phyloP scores from a whole-genome alignment of 2,329 filamentous ascomycete species.

The Venturia oleaginea region DNA sequence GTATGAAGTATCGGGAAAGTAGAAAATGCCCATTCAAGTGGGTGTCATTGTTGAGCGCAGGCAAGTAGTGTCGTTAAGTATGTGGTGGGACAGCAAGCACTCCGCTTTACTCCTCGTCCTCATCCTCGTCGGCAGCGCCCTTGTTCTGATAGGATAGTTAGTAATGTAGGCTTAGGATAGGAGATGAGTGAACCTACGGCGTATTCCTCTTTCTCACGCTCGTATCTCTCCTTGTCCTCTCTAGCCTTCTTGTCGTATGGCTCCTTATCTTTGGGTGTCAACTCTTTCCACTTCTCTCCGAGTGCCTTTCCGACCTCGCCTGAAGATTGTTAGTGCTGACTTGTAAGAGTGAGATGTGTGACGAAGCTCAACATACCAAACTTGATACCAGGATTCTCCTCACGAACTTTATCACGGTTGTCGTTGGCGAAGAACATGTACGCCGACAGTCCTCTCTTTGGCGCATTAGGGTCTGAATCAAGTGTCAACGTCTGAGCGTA shows the following conservation, averaged over 20 bases:
- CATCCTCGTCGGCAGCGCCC: conserved; percentile 27
- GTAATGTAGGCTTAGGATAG: not conserved
- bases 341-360: not conserved
- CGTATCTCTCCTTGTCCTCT: conserved; percentile 97
- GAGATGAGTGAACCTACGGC: conserved; percentile 34
- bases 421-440: conserved; percentile 99
- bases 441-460: conserved; percentile 97
- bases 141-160: not conserved
- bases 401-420: conserved; percentile 94
- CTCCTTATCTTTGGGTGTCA: conserved; percentile 82
- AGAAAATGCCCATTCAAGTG: not conserved
- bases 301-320: conserved; percentile 97
- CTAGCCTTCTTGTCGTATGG: conserved; percentile 97
- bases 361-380: conserved; percentile 57
- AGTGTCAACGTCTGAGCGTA: conserved; percentile 15
- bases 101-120: conserved; percentile 20
- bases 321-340: conserved; percentile 28
- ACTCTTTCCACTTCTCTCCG: conserved; percentile 96
- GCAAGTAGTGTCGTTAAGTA: not conserved
- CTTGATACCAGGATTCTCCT: conserved; percentile 95
- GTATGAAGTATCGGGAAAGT: not conserved
- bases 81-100: not conserved
- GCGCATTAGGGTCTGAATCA: conserved; percentile 84
- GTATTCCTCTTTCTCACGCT: conserved; percentile 94
- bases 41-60: not conserved